Percentiles rank a stretch among this genome's conserved stretches.
These are phyloP conservation scores for Phytophthora colocasiae DNA, from an alignment of 352 stramenopile genomes.

Conservation along the genomic window DNA sequence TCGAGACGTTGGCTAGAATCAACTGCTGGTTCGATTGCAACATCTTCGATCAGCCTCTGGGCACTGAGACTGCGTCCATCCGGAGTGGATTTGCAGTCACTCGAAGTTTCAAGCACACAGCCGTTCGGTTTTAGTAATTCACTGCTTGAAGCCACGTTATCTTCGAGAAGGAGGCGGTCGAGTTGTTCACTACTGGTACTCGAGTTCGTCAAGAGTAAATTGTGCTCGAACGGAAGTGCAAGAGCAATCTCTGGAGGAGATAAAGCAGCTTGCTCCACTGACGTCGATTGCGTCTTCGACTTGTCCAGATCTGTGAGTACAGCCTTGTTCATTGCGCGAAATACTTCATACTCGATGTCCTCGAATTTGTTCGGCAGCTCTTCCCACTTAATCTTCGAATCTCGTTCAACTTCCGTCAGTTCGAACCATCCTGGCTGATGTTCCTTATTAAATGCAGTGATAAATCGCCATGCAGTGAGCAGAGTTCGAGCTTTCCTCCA, in stretches of 20 bases:
- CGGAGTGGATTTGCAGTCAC: background rate
- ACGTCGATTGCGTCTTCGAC: background rate
- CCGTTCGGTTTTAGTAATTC: background rate
- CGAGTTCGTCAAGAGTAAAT: slow-evolving; percentile 1
- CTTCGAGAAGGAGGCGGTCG: slow-evolving; percentile 24
- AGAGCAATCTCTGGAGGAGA: too few relatives aligned
- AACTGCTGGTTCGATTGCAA: background rate
- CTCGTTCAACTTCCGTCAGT: slow-evolving; percentile 18
- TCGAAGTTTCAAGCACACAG: background rate
- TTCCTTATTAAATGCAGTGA: slow-evolving; percentile 18
- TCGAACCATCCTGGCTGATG: slow-evolving; percentile 37
- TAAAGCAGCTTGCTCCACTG: background rate
- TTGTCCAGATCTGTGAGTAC: background rate
- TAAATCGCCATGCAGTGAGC: slow-evolving; percentile 29
- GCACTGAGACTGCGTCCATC: background rate
- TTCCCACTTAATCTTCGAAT: slow-evolving; percentile 13
- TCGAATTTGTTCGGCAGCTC: slow-evolving; percentile 32
- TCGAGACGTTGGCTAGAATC: slow-evolving; percentile 4
- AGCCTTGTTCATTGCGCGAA: slow-evolving; percentile 18
- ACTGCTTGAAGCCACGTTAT: slow-evolving; percentile 9
- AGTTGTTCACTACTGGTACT: slow-evolving; percentile 11
- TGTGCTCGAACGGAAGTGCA: background rate
- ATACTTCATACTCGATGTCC: slow-evolving; percentile 24
- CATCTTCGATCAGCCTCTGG: background rate
- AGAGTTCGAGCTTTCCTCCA: slow-evolving; percentile 27